A percentile compares a stretch with the other conserved stretches of the same genome.
phyloP scores from a whole-genome alignment of 2,329 filamentous ascomycete species.

The Cryphonectria carpinicola region DNA sequence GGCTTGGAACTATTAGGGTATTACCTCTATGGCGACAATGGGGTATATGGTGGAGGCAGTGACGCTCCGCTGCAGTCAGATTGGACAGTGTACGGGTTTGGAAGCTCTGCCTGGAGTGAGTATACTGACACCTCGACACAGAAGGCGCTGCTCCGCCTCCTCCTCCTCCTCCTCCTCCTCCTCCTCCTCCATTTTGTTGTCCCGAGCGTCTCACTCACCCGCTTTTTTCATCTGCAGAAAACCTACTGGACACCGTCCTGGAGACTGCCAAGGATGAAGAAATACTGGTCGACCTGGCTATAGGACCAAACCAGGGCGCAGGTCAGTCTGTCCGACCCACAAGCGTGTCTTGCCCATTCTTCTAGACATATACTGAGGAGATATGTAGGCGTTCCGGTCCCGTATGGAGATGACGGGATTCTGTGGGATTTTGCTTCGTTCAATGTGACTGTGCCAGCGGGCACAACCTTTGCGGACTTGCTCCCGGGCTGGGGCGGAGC shows the following conservation, averaged over 20 bases:
- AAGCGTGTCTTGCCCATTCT: background rate
- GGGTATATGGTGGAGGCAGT: background rate
- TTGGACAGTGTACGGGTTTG: slow-evolving; percentile 38
- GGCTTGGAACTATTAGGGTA: slow-evolving; percentile 22
- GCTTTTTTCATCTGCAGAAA: slow-evolving; percentile 32
- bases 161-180: no score
- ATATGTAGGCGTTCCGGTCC: slow-evolving; percentile 40
- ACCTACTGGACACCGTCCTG: slow-evolving; percentile 35
- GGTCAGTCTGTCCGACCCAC: slow-evolving; percentile 33
- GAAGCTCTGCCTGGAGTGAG: slow-evolving; percentile 36
- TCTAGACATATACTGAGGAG: background rate
- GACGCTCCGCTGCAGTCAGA: slow-evolving; percentile 19
- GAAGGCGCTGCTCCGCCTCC: background rate
- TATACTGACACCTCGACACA: background rate
- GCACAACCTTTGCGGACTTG: slow-evolving; percentile 35
- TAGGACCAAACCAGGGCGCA: slow-evolving; percentile 52
- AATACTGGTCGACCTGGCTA: slow-evolving; percentile 48
- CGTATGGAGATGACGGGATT: slow-evolving; percentile 39
- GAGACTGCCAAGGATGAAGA: slow-evolving; percentile 41
- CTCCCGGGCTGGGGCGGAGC: slow-evolving; percentile 44
- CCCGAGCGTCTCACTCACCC: background rate
- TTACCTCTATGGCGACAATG: slow-evolving; percentile 21
- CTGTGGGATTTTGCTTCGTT: slow-evolving; percentile 39
- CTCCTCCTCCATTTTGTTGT: background rate
- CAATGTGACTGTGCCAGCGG: slow-evolving; percentile 37